A percentile compares a stretch with the other conserved stretches of the same genome.
Evolutionary conservation across 2,329 filamentous ascomycete species (phyloP).

Genomic region (Calonectria leucothoes): DNA sequence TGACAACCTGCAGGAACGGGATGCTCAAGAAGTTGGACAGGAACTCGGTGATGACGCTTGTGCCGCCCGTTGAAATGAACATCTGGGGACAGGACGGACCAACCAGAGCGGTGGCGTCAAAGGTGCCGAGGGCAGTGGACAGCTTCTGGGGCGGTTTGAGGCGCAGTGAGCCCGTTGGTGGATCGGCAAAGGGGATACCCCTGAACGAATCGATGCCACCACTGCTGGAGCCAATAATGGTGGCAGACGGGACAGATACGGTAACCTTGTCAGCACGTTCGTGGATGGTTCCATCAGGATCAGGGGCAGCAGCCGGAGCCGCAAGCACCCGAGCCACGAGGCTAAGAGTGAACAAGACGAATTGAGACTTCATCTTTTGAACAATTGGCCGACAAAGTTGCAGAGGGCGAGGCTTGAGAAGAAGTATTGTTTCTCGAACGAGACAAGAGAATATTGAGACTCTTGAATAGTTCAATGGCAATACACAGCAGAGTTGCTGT

Average conservation of each 20-base stretch:
- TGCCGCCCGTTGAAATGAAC: slow-evolving; percentile 63
- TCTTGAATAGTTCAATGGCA: neutral
- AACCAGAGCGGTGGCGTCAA: slow-evolving; percentile 65
- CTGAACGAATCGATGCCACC: slow-evolving; percentile 74
- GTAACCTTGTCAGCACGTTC: slow-evolving; percentile 60
- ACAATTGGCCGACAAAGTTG: neutral
- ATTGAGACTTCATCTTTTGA: slow-evolving; percentile 32
- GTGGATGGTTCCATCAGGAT: slow-evolving; percentile 46
- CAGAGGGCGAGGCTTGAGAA: neutral
- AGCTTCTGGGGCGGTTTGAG: slow-evolving; percentile 75
- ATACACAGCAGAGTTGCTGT: neutral
- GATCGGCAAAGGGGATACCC: slow-evolving; percentile 80
- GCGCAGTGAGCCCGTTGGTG: slow-evolving; percentile 74
- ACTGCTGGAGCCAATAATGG: slow-evolving; percentile 61
- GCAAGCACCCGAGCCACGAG: slow-evolving; percentile 32
- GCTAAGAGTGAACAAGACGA: slow-evolving; percentile 27
- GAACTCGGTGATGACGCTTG: slow-evolving; percentile 54
- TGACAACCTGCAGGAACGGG: slow-evolving; percentile 67
- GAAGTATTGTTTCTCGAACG: neutral
- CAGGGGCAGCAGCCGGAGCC: slow-evolving; percentile 34
- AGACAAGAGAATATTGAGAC: neutral
- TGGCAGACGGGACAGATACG: slow-evolving; percentile 67
- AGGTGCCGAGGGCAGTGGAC: slow-evolving; percentile 66
- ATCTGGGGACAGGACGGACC: slow-evolving; percentile 80
- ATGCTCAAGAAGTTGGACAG: slow-evolving; percentile 63